phyloP scores from a whole-genome alignment of 768 basidiomycete species.

The Boletus barrowsii region DNA sequence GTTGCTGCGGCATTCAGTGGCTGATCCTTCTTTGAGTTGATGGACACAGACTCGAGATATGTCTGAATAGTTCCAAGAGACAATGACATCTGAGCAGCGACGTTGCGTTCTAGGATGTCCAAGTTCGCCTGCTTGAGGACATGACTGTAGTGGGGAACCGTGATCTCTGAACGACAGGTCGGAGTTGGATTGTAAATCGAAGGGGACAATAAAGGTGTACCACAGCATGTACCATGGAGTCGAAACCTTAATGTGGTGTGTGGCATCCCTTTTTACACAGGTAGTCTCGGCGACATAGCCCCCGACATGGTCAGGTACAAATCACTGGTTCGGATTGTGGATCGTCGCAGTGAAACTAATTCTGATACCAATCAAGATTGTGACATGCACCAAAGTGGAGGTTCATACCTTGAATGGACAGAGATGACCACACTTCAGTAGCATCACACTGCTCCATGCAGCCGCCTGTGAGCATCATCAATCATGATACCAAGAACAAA shows the following conservation, averaged over 20 bases:
- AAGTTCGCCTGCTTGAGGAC: conserved; percentile 59
- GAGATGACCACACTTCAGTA: conserved; percentile 58
- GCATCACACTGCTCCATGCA: conserved; percentile 56
- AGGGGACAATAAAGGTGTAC: background rate
- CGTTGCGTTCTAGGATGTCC: conserved; percentile 64
- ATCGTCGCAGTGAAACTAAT: conserved; percentile 61
- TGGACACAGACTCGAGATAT: conserved; percentile 30
- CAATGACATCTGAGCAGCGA: conserved; percentile 49
- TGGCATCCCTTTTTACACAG: conserved; percentile 56
- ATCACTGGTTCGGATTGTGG: conserved; percentile 42
- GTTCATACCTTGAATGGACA: conserved; percentile 56
- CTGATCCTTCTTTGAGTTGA: conserved; percentile 19
- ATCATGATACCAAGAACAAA: background rate
- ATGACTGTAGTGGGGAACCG: conserved; percentile 57
- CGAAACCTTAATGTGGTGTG: conserved; percentile 38
- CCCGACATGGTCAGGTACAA: conserved; percentile 48
- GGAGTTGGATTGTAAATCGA: conserved; percentile 30
- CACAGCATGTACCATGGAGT: conserved; percentile 47
- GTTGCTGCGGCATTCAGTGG: background rate
- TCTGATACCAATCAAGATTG: background rate
- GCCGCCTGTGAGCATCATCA: conserved; percentile 43
- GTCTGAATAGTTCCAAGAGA: conserved; percentile 34
- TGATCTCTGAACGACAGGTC: conserved; percentile 56
- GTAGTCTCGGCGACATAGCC: conserved; percentile 53
- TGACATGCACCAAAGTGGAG: background rate